Conservation (phyloP, 2,329 filamentous ascomycete species). For the Diaporthe longicolla region DNA sequence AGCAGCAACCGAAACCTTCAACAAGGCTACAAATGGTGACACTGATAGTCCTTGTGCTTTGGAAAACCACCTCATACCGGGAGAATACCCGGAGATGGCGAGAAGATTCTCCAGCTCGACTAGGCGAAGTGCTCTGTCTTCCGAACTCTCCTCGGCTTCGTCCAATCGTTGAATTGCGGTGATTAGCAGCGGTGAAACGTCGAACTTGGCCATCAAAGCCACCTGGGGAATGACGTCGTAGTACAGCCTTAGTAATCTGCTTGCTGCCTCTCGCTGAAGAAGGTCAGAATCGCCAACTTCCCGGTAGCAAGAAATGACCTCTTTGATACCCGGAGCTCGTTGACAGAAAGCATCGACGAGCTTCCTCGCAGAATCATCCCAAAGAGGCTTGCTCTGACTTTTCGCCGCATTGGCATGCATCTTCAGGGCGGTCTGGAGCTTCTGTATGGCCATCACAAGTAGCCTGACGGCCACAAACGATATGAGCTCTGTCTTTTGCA, state of each 20-base stretch:
- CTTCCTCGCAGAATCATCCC: slow-evolving; percentile 77
- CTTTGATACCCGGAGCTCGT: slow-evolving; percentile 85
- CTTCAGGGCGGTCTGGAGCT: slow-evolving; percentile 75
- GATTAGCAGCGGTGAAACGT: slow-evolving; percentile 84
- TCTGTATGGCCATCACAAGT: slow-evolving; percentile 83
- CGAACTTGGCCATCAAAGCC: slow-evolving; percentile 87
- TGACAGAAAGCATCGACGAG: slow-evolving; percentile 82
- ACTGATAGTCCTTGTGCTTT: slow-evolving; percentile 74
- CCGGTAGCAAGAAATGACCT: slow-evolving; percentile 82
- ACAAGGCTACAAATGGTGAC: slow-evolving; percentile 80
- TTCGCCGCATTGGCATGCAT: slow-evolving; percentile 67
- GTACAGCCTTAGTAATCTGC: slow-evolving; percentile 85
- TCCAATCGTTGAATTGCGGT: slow-evolving; percentile 75
- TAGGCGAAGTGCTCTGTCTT: slow-evolving; percentile 69
- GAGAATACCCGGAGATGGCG: slow-evolving; percentile 83
- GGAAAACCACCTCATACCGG: slow-evolving; percentile 91
- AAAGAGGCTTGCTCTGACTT: slow-evolving; percentile 61
- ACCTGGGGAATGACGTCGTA: slow-evolving; percentile 85
- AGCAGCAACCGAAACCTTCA: slow-evolving; percentile 70
- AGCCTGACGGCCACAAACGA: slow-evolving; percentile 88
- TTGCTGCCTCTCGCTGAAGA: slow-evolving; percentile 83
- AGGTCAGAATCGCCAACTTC: slow-evolving; percentile 76
- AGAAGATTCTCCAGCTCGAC: slow-evolving; percentile 87
- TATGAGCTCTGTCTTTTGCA: slow-evolving; percentile 82
- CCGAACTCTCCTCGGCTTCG: slow-evolving; percentile 56